Conservation (phyloP, 2,329 filamentous ascomycete genomes). For the Cyphellophora attinorum region DNA sequence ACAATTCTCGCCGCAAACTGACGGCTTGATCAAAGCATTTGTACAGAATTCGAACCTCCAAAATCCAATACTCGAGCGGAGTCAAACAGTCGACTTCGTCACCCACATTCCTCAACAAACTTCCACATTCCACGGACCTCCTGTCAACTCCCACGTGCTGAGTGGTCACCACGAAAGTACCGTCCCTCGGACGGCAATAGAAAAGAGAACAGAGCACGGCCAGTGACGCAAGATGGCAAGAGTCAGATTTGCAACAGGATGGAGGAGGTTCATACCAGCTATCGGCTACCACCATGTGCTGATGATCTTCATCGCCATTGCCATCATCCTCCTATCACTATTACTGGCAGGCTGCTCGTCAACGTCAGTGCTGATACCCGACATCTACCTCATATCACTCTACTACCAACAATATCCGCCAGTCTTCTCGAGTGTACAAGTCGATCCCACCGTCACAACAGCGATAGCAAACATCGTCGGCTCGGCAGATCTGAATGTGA, state of each 20-base stretch:
- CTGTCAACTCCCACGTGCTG: conserved; percentile 5
- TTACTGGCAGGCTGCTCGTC: conserved; percentile 93
- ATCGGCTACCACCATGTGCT: conserved; percentile 74
- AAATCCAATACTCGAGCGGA: neutral
- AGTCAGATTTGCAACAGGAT: conserved; percentile 22
- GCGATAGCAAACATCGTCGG: conserved; percentile 88
- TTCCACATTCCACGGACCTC: neutral
- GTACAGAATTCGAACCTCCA: neutral
- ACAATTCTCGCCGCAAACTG: conserved; percentile 2
- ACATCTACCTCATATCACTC: conserved; percentile 95
- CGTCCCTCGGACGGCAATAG: conserved; percentile 10
- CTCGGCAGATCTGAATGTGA: conserved; percentile 70
- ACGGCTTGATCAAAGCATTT: conserved; percentile 6
- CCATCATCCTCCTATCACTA: conserved; percentile 89
- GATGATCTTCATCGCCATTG: conserved; percentile 90
- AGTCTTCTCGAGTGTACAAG: conserved; percentile 73
- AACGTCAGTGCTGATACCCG: conserved; percentile 85
- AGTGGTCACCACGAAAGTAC: conserved; percentile 3
- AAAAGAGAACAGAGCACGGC: conserved; percentile 1
- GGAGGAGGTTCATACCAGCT: conserved; percentile 46
- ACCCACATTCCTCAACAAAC: conserved; percentile 3
- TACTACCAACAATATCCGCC: conserved; percentile 88
- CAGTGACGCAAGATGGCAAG: conserved; percentile 14
- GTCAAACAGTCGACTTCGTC: too few species aligned
- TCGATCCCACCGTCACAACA: conserved; percentile 76